Base-by-base conservation (phyloP, 1,284 basidiomycete species). In the Tranzscheliella williamsii region DNA sequence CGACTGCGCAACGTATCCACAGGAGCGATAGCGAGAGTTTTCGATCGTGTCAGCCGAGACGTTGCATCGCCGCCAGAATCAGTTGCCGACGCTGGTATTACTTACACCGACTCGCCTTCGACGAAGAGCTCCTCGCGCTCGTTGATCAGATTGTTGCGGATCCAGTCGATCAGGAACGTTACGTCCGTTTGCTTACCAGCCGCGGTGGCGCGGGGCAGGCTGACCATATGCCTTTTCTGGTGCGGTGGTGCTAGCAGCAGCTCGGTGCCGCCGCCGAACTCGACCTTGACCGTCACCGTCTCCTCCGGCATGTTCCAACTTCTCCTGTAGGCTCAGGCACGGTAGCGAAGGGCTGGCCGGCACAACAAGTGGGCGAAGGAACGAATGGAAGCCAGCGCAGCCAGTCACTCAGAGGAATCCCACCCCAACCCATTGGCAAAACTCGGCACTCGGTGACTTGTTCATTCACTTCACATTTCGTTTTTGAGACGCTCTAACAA, bases 81-180 rank as follows among this genome's bases (percentile, higher is more conserved):
- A 27, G 26, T 24, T 46, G 29, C 6, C 7, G 21, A 17, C 2
- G n/a, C 4, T 12, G 13, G 5, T 13, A 9, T 12, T 22, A 85
- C 89, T 80, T 78, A 95, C 93, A 96, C 89, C 29, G 87, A 90
- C 23, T 85, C 85, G 5, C 86, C 86, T 57, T 96, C 92, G 39
- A 89, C 84, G 74, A 98, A 97, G 51, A 98, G 82, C 74, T 95
- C 92, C 31, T 85, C 85, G 15, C 94, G 82, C 74, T 94, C 91
- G 60, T 84, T 87, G 67, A 97, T 82, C 44, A 93, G 77, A 68
- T 89, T 85, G 51, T 87, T 84, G 55, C 86, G 84, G 65, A 98
- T 84, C 80, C 89, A 86, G 47, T 84, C 82, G 32, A 97, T 87
- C 31, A 97, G 82, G 75, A 86, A 88, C 2, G 84, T 80, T 58